Conservation (phyloP, 2,329 filamentous ascomycete genomes). For the Aureobasidium subglaciale region DNA sequence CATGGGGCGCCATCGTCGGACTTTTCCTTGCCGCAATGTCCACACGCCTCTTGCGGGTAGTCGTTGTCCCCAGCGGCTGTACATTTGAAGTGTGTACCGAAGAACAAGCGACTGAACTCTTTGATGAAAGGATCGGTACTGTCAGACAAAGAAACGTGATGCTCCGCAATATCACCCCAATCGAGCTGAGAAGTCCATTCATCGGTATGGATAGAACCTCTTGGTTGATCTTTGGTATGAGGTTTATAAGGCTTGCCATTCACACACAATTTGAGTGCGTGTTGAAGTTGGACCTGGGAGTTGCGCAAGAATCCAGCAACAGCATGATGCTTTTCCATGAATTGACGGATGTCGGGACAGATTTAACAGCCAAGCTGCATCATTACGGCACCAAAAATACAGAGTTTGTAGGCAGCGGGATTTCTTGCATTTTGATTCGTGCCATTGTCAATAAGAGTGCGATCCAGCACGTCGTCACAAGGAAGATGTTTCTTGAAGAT, state of each 20-base stretch:
- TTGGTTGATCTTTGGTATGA: neutral
- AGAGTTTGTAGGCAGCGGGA: neutral
- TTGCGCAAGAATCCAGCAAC: neutral
- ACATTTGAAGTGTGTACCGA: neutral
- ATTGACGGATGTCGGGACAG: neutral
- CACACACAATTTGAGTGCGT: neutral
- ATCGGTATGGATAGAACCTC: neutral
- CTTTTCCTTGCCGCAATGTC: neutral
- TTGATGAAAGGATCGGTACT: neutral
- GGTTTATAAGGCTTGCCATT: slow-evolving; percentile 3
- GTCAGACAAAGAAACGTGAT: neutral
- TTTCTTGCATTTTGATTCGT: neutral
- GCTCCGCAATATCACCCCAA: neutral
- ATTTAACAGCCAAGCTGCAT: slow-evolving; percentile 3
- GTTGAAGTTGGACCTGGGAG: neutral
- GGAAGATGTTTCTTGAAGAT: neutral
- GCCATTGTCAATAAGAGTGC: too few species aligned
- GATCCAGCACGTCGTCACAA: too few species aligned
- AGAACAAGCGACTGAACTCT: neutral
- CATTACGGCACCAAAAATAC: neutral
- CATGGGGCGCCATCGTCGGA: neutral
- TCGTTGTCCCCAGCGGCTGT: neutral
- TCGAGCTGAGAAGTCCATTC: neutral
- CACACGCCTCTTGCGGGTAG: neutral
- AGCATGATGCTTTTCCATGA: neutral